Conservation (phyloP, 108 stramenopile species). For the Cyclostephanos invisitatus region DNA sequence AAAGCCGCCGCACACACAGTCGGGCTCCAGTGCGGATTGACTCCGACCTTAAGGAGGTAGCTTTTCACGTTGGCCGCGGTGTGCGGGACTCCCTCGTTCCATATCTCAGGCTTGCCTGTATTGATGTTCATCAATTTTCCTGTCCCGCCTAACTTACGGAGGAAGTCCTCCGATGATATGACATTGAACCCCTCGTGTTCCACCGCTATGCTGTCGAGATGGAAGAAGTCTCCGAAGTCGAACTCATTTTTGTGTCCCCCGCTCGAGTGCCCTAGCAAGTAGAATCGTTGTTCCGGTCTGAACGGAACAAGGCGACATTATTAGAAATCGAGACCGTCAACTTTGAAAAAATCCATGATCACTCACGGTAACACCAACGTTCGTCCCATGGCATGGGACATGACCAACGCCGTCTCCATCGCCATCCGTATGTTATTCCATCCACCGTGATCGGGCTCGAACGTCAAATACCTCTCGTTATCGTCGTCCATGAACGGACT, state of each 20-base stretch:
- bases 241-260: constrained; percentile 61
- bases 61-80: constrained; percentile 15
- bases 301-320: no score
- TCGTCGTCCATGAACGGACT: constrained; percentile 61
- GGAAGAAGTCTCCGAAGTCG: constrained; percentile 79
- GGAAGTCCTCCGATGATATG: constrained; percentile 86
- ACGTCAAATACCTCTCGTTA: constrained; percentile 83
- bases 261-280: constrained; percentile 46
- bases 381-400: constrained; percentile 87
- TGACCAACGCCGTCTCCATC: constrained; percentile 81
- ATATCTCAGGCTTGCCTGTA: constrained; percentile 38
- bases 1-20: constrained; percentile 74
- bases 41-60: constrained; percentile 53
- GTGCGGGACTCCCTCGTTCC: constrained; percentile 27
- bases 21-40: constrained; percentile 71
- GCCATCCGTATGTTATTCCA: constrained; percentile 60
- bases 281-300: constrained; percentile 54
- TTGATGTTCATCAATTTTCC: constrained; percentile 39
- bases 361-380: constrained; percentile 84
- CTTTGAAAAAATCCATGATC: no score
- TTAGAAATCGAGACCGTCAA: no score
- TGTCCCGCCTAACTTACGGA: constrained; percentile 62
- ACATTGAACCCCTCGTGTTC: constrained; percentile 80
- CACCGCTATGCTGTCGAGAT: constrained; percentile 71
- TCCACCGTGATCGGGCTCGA: constrained; percentile 75